phyloP scores from a whole-genome alignment of 257 asterid species.

The Plantago elongata region DNA sequence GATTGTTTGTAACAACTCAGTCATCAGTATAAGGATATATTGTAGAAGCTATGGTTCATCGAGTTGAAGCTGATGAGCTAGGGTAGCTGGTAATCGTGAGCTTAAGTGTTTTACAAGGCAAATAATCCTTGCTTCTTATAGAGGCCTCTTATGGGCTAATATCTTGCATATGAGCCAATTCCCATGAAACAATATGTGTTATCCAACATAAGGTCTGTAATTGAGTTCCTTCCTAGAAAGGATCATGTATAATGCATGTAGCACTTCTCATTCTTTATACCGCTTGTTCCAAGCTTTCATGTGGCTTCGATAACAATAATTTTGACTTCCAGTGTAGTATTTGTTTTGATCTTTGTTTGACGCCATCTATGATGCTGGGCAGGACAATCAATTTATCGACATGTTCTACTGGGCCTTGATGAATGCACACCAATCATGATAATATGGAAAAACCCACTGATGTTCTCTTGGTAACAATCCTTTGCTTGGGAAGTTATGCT shows the following conservation, averaged over 20 bases:
- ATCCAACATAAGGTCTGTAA: too few species aligned
- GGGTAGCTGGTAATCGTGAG: too few species aligned
- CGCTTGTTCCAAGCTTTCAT: not conserved
- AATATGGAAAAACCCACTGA: conserved; percentile 7
- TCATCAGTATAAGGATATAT: not conserved
- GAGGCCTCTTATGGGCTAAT: too few species aligned
- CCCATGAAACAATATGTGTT: too few species aligned
- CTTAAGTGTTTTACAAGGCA: too few species aligned
- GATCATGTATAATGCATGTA: not conserved
- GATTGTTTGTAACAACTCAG: not conserved
- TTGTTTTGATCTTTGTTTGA: not conserved
- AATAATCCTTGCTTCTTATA: too few species aligned
- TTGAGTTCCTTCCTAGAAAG: not conserved
- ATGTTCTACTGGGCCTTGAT: conserved; percentile 69
- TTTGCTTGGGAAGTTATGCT: conserved; percentile 13
- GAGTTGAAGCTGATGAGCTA: not conserved
- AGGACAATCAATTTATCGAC: conserved; percentile 88
- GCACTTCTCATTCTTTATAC: not conserved
- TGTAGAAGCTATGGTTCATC: too few species aligned
- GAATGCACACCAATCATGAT: conserved; percentile 62
- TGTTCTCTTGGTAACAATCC: conserved; percentile 12
- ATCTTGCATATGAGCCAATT: not conserved
- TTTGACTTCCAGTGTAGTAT: not conserved
- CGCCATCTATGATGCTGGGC: conserved; percentile 14
- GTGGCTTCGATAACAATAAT: not conserved